phyloP scores from a whole-genome alignment of 768 basidiomycete genomes.

The Russula ochroleuca region DNA sequence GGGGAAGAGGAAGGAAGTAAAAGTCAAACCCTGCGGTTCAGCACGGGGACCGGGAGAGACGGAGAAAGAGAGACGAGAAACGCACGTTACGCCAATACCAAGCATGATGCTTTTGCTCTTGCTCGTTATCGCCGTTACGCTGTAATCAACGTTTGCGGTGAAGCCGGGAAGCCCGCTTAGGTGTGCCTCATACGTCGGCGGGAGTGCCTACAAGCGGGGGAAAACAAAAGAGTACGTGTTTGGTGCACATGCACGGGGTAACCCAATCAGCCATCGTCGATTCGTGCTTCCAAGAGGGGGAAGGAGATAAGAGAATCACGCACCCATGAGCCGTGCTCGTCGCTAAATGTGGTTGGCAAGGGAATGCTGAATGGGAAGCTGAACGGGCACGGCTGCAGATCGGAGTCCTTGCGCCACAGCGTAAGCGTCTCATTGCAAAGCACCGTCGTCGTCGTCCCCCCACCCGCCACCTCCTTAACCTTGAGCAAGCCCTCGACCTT shows the following conservation, averaged over 20 bases:
- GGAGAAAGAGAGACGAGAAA: conserved; percentile 1
- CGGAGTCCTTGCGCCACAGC: conserved; percentile 55
- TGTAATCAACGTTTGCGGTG: conserved; percentile 59
- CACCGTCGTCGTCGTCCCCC: conserved; percentile 51
- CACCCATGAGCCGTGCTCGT: conserved; percentile 57
- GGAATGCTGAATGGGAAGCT: conserved; percentile 50
- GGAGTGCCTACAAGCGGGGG: conserved; percentile 47
- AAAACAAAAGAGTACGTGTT: neutral
- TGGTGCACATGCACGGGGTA: neutral
- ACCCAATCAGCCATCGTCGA: neutral
- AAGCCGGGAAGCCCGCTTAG: conserved; percentile 72
- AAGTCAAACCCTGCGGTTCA: neutral
- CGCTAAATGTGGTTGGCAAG: conserved; percentile 55
- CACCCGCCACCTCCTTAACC: conserved; percentile 37
- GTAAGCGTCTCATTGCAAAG: conserved; percentile 49
- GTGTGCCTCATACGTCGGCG: conserved; percentile 65
- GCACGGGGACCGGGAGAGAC: neutral
- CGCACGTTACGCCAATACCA: conserved; percentile 53
- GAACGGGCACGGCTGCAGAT: conserved; percentile 45
- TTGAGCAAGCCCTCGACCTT: conserved; percentile 33
- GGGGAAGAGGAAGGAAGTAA: neutral
- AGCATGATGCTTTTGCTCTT: conserved; percentile 55
- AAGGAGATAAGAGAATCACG: conserved; percentile 28
- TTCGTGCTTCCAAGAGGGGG: neutral
- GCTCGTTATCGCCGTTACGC: conserved; percentile 48